A percentile compares a stretch with the other conserved stretches of the same genome.
phyloP scores from a whole-genome alignment of 2,329 filamentous ascomycete genomes.

The Fusarium brevicatenulatum region DNA sequence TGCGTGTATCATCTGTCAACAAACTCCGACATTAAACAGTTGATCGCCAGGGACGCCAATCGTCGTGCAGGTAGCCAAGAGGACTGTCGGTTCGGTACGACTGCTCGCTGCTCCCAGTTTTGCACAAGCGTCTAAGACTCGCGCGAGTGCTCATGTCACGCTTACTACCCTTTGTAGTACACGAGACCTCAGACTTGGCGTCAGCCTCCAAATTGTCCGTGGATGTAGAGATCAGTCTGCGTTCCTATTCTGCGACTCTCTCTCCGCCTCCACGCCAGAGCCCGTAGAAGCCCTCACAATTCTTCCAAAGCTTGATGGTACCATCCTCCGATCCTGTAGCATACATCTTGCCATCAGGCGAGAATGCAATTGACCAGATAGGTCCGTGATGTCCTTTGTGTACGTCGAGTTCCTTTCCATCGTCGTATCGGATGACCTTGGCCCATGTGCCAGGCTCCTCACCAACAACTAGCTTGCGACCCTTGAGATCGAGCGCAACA shows the following conservation, averaged over 20 bases:
- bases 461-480: constrained; percentile 87
- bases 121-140: background rate
- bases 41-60: background rate
- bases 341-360: constrained; percentile 94
- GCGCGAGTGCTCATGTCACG: constrained; percentile 10
- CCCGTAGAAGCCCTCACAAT: constrained; percentile 72
- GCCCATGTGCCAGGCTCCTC: constrained; percentile 96
- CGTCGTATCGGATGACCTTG: constrained; percentile 90
- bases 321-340: constrained; percentile 97
- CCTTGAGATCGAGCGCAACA: constrained; percentile 84
- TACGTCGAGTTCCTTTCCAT: constrained; percentile 84
- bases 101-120: background rate
- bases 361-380: constrained; percentile 95
- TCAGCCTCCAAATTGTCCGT: constrained; percentile 23
- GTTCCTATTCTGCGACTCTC: constrained; percentile 51
- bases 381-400: constrained; percentile 98
- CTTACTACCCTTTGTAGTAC: constrained; percentile 19
- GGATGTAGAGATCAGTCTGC: constrained; percentile 31
- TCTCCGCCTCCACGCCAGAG: constrained; percentile 67
- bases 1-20: background rate
- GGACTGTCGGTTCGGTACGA: background rate
- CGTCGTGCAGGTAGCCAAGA: background rate
- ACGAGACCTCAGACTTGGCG: background rate
- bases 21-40: background rate
- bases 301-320: constrained; percentile 92